phyloP scores from a whole-genome alignment of 2,329 filamentous ascomycete genomes.

The Lojkania enalia region DNA sequence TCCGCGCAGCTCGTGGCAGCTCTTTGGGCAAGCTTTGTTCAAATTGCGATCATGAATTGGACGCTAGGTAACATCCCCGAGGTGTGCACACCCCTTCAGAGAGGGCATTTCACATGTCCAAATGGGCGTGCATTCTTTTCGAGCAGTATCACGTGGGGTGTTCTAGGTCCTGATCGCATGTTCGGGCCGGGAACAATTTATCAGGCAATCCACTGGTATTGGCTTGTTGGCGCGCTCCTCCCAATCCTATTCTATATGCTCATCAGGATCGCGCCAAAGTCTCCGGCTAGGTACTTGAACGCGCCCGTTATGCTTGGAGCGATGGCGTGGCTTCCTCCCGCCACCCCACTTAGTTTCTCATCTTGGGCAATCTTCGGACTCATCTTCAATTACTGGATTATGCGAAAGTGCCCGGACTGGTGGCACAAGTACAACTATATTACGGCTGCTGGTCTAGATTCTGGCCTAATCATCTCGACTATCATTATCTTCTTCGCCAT shows the following conservation, averaged over 20 bases:
- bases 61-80: slow-evolving; percentile 60
- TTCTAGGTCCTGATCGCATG: slow-evolving; percentile 71
- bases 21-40: slow-evolving; percentile 65
- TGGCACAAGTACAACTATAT: slow-evolving; percentile 81
- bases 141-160: slow-evolving; percentile 64
- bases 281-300: slow-evolving; percentile 66
- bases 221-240: slow-evolving; percentile 65
- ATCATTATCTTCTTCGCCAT: slow-evolving; percentile 72
- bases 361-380: slow-evolving; percentile 70
- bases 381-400: slow-evolving; percentile 70
- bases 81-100: slow-evolving; percentile 63
- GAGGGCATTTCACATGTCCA: slow-evolving; percentile 63
- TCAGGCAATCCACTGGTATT: slow-evolving; percentile 68
- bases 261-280: slow-evolving; percentile 64
- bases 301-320: slow-evolving; percentile 58
- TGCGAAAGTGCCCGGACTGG: slow-evolving; percentile 68
- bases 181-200: slow-evolving; percentile 68
- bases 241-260: slow-evolving; percentile 66
- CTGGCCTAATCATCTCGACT: slow-evolving; percentile 66
- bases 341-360: slow-evolving; percentile 71
- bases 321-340: slow-evolving; percentile 57
- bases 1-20: slow-evolving; percentile 67
- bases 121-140: slow-evolving; percentile 66
- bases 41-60: slow-evolving; percentile 66
- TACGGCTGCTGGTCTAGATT: slow-evolving; percentile 71